Percentiles rank a stretch among this genome's conserved stretches.
These are phyloP conservation scores for Colletotrichum incanum DNA, from an alignment of 2,329 filamentous ascomycete genomes.

Conservation along the genomic window DNA sequence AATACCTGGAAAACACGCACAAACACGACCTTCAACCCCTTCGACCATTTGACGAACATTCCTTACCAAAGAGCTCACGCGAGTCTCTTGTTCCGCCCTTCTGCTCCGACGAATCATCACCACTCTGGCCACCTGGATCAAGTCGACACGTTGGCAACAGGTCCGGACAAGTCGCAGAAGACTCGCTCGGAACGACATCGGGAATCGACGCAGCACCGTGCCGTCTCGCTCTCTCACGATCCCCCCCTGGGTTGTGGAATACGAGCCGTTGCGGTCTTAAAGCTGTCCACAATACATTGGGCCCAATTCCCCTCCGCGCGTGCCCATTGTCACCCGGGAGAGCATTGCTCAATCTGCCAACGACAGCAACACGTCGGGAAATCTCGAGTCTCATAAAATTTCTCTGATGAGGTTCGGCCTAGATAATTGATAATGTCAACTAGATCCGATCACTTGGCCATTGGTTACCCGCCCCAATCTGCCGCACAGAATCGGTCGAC, in stretches of 20 bases:
- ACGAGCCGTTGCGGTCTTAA: slow-evolving; percentile 31
- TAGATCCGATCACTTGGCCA: slow-evolving; percentile 88
- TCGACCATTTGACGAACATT: slow-evolving; percentile 41
- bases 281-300: slow-evolving; percentile 33
- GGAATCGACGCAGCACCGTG: slow-evolving; percentile 26
- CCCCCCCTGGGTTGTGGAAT: slow-evolving; percentile 23
- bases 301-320: slow-evolving; percentile 22
- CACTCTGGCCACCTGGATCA: slow-evolving; percentile 23
- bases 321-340: slow-evolving; percentile 21
- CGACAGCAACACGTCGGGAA: slow-evolving; percentile 24
- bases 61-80: slow-evolving; percentile 28
- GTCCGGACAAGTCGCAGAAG: slow-evolving; percentile 19
- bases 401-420: slow-evolving; percentile 65
- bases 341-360: slow-evolving; percentile 30
- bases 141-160: slow-evolving; percentile 20
- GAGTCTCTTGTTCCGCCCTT: slow-evolving; percentile 31
- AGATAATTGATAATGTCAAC: slow-evolving; percentile 95
- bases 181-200: slow-evolving; percentile 9
- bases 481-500: slow-evolving; percentile 80
- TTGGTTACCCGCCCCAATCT: slow-evolving; percentile 83
- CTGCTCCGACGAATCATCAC: slow-evolving; percentile 23
- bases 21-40: slow-evolving; percentile 24
- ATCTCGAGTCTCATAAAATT: slow-evolving; percentile 25
- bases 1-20: slow-evolving; percentile 43
- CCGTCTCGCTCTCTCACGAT: slow-evolving; percentile 11